Evolutionary conservation across 2,329 filamentous ascomycete species (phyloP), one percentile per base, ranked within the genome.

Genomic region (Lasiodiplodia gonubiensis): DNA sequence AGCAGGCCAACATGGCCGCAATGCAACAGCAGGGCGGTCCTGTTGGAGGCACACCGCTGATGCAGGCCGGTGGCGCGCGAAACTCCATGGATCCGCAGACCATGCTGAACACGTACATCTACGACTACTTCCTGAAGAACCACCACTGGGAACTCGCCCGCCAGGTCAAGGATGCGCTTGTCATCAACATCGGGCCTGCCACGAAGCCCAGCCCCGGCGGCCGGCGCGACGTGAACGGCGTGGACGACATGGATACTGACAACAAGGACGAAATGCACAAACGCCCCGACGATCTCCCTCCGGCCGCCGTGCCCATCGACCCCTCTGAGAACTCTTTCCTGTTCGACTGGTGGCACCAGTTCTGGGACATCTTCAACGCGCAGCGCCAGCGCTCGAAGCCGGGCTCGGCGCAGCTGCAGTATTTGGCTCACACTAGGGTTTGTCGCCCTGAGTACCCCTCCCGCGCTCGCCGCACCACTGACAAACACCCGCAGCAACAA

Each of bases 321-420:
- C 84, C 84, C 69, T 86, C 86, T 66, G 91, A 90, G 74, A 91
- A 87, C 70, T 92, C 92, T 30, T 98, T 99, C 75, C 84, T 99
- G n/a, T 91, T 93, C 72, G 95, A 98, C 75, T 99, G 95, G 95
- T 99, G 96, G 83, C 92, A 90, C 75, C 86, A 97, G 64, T 99
- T 99, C 79, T 98, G 93, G 93, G 95, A 99, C 75, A 93, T 98
- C 73, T 96, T 92, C 80, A 89, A 89, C 75, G 92, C 93, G 67
- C 92, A 94, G 76, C 91, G 92, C 75, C 35, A 69, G 63, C 89
- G 67, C 69, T 72, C 57, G 76, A 78, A 69, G 69, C 66, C 55
- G 69, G 78, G 76, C 75, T 54, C 87, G 86, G 66, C 86, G 86
- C 67, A 89, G 85, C 75, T 86, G 70, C 89, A 92, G 82, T 97